Percentiles rank a stretch among this genome's conserved stretches.
These are phyloP conservation scores for Saccharomycopsis malanga DNA, from an alignment of 805 yeast species.

Conservation along the genomic window DNA sequence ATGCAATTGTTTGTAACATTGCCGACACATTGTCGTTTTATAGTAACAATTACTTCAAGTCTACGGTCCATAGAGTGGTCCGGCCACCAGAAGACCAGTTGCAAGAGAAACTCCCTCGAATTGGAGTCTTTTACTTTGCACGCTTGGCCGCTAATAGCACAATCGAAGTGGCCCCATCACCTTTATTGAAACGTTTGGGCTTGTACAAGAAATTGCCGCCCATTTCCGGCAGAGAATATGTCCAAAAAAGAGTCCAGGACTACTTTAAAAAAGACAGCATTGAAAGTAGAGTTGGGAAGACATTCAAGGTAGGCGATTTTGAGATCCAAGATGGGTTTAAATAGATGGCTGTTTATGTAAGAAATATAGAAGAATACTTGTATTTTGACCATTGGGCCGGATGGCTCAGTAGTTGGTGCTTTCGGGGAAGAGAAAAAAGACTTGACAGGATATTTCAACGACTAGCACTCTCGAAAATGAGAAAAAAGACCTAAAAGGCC, in stretches of 20 bases:
- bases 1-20: constrained; percentile 31
- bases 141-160: constrained; percentile 31
- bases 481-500: too few relatives aligned
- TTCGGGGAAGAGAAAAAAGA: too few relatives aligned
- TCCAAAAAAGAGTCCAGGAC: constrained; percentile 28
- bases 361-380: too few relatives aligned
- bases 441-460: too few relatives aligned
- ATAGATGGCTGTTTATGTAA: constrained; percentile 17
- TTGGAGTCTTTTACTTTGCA: constrained; percentile 33
- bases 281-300: constrained; percentile 26
- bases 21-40: constrained; percentile 33
- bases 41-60: constrained; percentile 33
- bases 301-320: constrained; percentile 29
- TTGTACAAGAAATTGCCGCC: constrained; percentile 27
- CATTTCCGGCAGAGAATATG: constrained; percentile 30
- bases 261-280: constrained; percentile 26
- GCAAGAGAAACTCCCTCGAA: constrained; percentile 25
- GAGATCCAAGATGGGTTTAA: constrained; percentile 28
- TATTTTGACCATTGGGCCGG: too few relatives aligned
- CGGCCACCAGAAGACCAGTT: constrained; percentile 33
- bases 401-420: too few relatives aligned
- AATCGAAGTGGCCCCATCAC: constrained; percentile 30
- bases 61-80: constrained; percentile 32
- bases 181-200: constrained; percentile 29
- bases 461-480: too few relatives aligned